Base-by-base conservation (phyloP, 1,139 yeast genomes). In the Geotrichum restrictum region DNA sequence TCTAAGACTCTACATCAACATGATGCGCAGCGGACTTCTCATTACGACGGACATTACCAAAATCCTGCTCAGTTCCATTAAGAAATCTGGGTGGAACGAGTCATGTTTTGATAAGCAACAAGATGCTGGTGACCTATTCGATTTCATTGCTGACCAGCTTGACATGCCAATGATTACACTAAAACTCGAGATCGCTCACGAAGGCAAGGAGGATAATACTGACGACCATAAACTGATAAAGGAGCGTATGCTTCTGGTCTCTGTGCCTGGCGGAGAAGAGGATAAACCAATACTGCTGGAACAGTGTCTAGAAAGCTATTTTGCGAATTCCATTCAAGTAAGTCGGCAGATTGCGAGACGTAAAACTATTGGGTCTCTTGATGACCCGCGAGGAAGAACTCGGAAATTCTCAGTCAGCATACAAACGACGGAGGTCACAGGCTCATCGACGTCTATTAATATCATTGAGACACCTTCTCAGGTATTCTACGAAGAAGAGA, bases 171-270 rank as follows among this genome's bases (percentile, higher is more conserved):
- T 85, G 56, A 70, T 86, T 51, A 85, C 93, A 0, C 78, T 86
- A 57, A 82, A 81, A 61, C 78, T 86, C 40, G 93, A 86, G 62
- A 85, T 86, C 50, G 83, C 85, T 52, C 95, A 86, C 63, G 85
- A 84, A 1, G 95, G 94, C 1, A 82, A 81, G 62, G 77, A 76
- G 59, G 82, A 72, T 54, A 76, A 77, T 47, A 78, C 79, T 48
- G 93, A 85, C 61, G 93, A 86, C 66, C 78, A 82, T 62, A 81
- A 83, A 64, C 74, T 80, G 56, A 78, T 85, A 36, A 81, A 82
- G 59, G 94, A 85, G 64, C 74, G 91, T 49, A 77, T 85, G 56
- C 69, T 85, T 46, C 78, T 83, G 61, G 84, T 85, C 1, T 82
- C 88, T 33, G 75, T 85, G 3, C 91, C 91, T 18, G 36, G 36